phyloP scores from a whole-genome alignment of 2,329 filamentous ascomycete genomes.

The Aspergillus oerlinghausenensis region DNA sequence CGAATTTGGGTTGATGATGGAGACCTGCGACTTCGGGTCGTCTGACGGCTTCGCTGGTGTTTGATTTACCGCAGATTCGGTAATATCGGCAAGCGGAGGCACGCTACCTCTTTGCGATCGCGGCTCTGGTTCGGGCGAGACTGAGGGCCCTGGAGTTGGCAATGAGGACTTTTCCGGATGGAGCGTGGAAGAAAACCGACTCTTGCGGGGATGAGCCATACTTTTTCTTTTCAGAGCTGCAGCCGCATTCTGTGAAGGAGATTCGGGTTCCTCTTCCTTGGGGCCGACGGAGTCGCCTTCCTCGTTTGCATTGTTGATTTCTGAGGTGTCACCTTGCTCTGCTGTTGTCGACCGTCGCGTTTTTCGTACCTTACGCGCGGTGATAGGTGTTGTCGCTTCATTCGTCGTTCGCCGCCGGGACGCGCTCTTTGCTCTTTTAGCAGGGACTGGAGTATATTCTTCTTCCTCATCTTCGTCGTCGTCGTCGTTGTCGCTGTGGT shows the following conservation, averaged over 20 bases:
- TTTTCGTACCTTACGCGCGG: conserved; percentile 26
- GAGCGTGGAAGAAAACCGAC: conserved; percentile 39
- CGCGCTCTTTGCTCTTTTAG: conserved; percentile 53
- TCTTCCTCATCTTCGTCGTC: conserved; percentile 68
- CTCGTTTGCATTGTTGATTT: conserved; percentile 39
- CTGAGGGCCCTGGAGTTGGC: conserved; percentile 49
- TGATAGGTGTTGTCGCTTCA: conserved; percentile 44
- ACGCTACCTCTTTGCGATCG: conserved; percentile 39
- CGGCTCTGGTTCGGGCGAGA: conserved; percentile 46
- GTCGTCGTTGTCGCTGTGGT: conserved; percentile 54
- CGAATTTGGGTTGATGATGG: conserved; percentile 68
- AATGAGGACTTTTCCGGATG: conserved; percentile 38
- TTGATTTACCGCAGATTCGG: conserved; percentile 62
- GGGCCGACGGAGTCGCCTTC: conserved; percentile 30
- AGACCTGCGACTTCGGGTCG: conserved; percentile 47
- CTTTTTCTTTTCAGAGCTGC: conserved; percentile 67
- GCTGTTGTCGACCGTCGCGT: conserved; percentile 44
- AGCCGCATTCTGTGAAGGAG: conserved; percentile 50
- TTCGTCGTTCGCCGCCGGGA: conserved; percentile 52
- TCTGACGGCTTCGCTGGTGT: conserved; percentile 42
- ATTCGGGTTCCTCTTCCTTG: conserved; percentile 46
- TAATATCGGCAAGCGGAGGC: conserved; percentile 70
- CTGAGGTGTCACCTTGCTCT: conserved; percentile 56
- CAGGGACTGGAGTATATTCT: conserved; percentile 72
- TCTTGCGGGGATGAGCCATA: conserved; percentile 39